Evolutionary conservation across 352 stramenopile genomes (phyloP).

Genomic region (Thraustochytrium striatum): DNA sequence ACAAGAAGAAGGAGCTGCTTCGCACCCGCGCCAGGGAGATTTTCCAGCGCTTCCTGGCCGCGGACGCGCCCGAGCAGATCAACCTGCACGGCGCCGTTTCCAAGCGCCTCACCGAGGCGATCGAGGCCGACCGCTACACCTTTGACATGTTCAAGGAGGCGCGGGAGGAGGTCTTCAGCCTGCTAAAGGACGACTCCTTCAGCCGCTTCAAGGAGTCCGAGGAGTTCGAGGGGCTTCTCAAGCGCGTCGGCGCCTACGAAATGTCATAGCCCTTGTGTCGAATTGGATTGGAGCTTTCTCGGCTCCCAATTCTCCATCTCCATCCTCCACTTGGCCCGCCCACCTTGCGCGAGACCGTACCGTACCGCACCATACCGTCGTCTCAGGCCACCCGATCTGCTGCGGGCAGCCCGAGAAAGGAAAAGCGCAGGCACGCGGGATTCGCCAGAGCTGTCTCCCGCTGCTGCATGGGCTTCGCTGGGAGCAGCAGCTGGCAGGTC

Average conservation of each 20-base stretch:
- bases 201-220: neutral
- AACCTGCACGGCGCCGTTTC: conserved; percentile 4
- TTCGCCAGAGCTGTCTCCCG: too few relatives aligned
- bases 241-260: conserved; percentile 38
- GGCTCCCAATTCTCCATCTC: too few relatives aligned
- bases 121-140: neutral
- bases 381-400: too few relatives aligned
- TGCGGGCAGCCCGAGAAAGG: too few relatives aligned
- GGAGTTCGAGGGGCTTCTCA: conserved; percentile 19
- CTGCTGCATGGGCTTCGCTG: too few relatives aligned
- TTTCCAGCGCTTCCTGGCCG: neutral
- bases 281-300: too few relatives aligned
- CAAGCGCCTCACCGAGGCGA: neutral
- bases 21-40: neutral
- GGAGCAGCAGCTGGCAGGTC: too few relatives aligned
- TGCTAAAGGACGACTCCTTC: conserved; percentile 30
- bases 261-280: too few relatives aligned
- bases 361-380: too few relatives aligned
- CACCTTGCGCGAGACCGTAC: too few relatives aligned
- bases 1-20: neutral
- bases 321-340: too few relatives aligned
- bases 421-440: too few relatives aligned
- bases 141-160: conserved; percentile 41
- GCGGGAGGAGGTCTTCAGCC: conserved; percentile 18
- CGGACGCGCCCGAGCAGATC: neutral